Evolutionary conservation across 331 rosid species (phyloP).

Genomic region (Saraca asoca): DNA sequence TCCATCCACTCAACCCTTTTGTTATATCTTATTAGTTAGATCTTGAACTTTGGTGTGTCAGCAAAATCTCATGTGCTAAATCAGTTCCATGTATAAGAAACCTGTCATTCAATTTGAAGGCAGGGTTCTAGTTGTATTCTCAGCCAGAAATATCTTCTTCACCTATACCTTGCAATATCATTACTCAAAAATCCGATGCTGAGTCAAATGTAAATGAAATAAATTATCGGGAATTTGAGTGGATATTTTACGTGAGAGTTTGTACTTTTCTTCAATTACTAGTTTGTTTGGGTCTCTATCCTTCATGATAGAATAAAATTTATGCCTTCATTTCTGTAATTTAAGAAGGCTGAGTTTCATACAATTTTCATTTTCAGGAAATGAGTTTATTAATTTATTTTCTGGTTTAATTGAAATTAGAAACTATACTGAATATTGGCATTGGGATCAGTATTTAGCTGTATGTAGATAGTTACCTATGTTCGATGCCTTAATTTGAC

Average conservation of each 20-base stretch:
- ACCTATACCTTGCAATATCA: background rate
- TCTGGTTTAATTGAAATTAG: too few species aligned
- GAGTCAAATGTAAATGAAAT: background rate
- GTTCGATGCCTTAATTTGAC: too few species aligned
- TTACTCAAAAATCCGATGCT: background rate
- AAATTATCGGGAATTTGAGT: background rate
- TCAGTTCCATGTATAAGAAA: background rate
- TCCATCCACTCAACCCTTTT: background rate
- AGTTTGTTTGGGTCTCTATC: background rate
- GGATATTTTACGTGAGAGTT: background rate
- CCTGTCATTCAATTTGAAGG: too few species aligned
- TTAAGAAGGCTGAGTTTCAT: background rate
- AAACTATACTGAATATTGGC: background rate
- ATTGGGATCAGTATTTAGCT: background rate
- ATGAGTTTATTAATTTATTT: background rate
- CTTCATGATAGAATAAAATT: background rate
- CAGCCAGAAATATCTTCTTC: background rate
- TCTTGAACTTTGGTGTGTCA: too few species aligned
- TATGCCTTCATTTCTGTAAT: background rate
- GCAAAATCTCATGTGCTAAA: background rate
- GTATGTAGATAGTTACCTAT: background rate
- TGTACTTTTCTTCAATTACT: background rate
- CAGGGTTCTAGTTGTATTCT: conserved; percentile 4
- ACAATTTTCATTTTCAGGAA: background rate
- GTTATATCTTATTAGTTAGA: too few species aligned